Evolutionary conservation across 2,329 filamentous ascomycete species (phyloP).

Genomic region (Emericellopsis atlantica): DNA sequence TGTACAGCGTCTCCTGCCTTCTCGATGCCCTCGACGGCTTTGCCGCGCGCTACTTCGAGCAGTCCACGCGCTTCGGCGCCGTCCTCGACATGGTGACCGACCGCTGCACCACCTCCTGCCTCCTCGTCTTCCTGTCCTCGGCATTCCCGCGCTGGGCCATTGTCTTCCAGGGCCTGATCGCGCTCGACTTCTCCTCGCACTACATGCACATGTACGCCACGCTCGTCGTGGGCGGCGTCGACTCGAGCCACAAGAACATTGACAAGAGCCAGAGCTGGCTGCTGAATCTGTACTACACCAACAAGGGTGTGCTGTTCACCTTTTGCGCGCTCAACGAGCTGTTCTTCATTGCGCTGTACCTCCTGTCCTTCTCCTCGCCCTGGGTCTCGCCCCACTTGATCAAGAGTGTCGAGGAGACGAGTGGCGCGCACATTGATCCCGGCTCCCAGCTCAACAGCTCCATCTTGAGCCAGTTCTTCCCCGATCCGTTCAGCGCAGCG

Average conservation of each 20-base stretch:
- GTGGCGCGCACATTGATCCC: constrained; percentile 41
- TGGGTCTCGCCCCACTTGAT: constrained; percentile 76
- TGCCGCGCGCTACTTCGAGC: constrained; percentile 68
- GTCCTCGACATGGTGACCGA: constrained; percentile 99
- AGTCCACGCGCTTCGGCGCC: constrained; percentile 90
- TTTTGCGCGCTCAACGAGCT: constrained; percentile 86
- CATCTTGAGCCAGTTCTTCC: constrained; percentile 62
- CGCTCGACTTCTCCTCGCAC: constrained; percentile 85
- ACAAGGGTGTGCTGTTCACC: constrained; percentile 86
- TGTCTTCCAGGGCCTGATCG: constrained; percentile 86
- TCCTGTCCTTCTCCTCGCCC: constrained; percentile 91
- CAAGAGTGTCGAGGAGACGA: constrained; percentile 41
- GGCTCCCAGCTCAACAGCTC: constrained; percentile 60
- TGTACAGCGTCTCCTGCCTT: constrained; percentile 89
- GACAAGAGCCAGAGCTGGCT: constrained; percentile 80
- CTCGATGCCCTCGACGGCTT: constrained; percentile 92
- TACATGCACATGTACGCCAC: constrained; percentile 99
- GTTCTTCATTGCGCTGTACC: constrained; percentile 97
- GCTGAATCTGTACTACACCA: constrained; percentile 92
- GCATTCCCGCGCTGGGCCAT: constrained; percentile 93
- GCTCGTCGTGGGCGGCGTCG: constrained; percentile 69
- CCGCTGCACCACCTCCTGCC: constrained; percentile 87
- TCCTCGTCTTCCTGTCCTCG: constrained; percentile 87
- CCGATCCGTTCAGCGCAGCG: constrained; percentile 81
- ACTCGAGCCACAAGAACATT: constrained; percentile 84